Percentiles rank a stretch among this genome's conserved stretches.
Conservation (phyloP, 2,329 filamentous ascomycete species). For the Calonectria pseudoreteaudii region DNA sequence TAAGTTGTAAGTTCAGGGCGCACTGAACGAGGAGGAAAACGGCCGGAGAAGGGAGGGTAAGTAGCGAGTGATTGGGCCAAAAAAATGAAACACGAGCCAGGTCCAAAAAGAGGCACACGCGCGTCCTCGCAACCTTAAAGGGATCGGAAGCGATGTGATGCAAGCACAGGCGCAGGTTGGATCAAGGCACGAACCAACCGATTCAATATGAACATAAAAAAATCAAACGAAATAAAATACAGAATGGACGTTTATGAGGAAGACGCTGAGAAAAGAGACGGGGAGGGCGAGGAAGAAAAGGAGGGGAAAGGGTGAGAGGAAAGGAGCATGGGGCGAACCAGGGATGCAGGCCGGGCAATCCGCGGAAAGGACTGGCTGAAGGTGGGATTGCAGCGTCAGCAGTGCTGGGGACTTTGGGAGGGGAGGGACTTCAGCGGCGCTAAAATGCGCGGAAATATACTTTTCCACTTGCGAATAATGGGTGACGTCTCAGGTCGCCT, state of each 20-base stretch:
- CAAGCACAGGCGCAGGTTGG: background rate
- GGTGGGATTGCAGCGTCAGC: constrained; percentile 17
- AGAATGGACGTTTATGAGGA: constrained; percentile 9
- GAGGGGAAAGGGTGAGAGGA: constrained; percentile 9
- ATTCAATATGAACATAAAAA: constrained; percentile 15
- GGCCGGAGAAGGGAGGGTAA: constrained; percentile 3
- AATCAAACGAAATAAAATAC: constrained; percentile 8
- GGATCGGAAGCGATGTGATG: background rate
- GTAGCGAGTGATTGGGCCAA: constrained; percentile 3
- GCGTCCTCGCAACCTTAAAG: background rate
- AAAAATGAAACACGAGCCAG: constrained; percentile 6
- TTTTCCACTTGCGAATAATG: background rate
- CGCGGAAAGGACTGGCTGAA: constrained; percentile 16
- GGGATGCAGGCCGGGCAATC: constrained; percentile 6
- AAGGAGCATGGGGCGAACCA: background rate
- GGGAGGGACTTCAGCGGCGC: background rate
- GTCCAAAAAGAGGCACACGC: background rate
- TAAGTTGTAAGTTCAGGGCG: background rate
- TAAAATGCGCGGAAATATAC: constrained; percentile 9
- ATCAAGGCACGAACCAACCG: constrained; percentile 18
- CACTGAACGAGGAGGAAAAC: background rate
- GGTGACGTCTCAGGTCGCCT: background rate
- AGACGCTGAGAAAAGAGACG: constrained; percentile 3
- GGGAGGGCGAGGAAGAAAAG: constrained; percentile 8
- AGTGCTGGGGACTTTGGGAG: constrained; percentile 14